Evolutionary conservation across 768 basidiomycete species (phyloP).

Genomic region (Boletus vermiculosoides): DNA sequence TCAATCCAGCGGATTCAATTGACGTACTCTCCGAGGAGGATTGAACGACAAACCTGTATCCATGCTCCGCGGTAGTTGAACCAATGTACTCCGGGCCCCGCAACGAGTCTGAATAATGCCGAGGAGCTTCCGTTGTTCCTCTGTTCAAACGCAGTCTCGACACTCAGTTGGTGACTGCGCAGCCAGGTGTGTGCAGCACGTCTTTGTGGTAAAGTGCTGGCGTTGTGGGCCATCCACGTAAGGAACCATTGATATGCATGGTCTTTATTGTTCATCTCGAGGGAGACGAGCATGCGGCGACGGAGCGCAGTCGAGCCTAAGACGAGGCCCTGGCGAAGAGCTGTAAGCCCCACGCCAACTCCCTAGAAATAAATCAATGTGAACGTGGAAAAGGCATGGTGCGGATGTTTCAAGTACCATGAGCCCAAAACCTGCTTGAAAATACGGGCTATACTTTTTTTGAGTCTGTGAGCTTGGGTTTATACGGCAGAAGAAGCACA

Average conservation of each 20-base stretch:
- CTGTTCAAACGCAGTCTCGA: slow-evolving; percentile 89
- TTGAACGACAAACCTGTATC: slow-evolving; percentile 72
- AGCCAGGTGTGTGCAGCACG: slow-evolving; percentile 43
- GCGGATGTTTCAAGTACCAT: slow-evolving; percentile 58
- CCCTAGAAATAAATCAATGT: slow-evolving; percentile 51
- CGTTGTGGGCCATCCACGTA: slow-evolving; percentile 87
- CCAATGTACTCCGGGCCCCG: slow-evolving; percentile 93
- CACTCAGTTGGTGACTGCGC: slow-evolving; percentile 88
- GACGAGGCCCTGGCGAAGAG: slow-evolving; percentile 66
- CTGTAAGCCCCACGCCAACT: slow-evolving; percentile 81
- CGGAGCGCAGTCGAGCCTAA: slow-evolving; percentile 75
- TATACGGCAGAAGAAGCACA: slow-evolving; percentile 1
- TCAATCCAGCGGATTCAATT: neutral
- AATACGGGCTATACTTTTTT: slow-evolving; percentile 81
- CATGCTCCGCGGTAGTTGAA: slow-evolving; percentile 88
- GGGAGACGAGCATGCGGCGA: slow-evolving; percentile 86
- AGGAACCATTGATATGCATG: slow-evolving; percentile 96
- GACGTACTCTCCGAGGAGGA: neutral
- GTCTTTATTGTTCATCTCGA: slow-evolving; percentile 97
- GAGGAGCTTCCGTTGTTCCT: slow-evolving; percentile 89
- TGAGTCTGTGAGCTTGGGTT: slow-evolving; percentile 18
- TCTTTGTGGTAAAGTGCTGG: slow-evolving; percentile 33
- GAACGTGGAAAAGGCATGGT: neutral
- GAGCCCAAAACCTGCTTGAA: slow-evolving; percentile 96
- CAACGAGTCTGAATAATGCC: slow-evolving; percentile 89